A percentile compares a stretch with the other conserved stretches of the same genome.
Evolutionary conservation across 202 grass and related monocot genomes (phyloP).

Genomic region (Dendrocalamus latiflorus): DNA sequence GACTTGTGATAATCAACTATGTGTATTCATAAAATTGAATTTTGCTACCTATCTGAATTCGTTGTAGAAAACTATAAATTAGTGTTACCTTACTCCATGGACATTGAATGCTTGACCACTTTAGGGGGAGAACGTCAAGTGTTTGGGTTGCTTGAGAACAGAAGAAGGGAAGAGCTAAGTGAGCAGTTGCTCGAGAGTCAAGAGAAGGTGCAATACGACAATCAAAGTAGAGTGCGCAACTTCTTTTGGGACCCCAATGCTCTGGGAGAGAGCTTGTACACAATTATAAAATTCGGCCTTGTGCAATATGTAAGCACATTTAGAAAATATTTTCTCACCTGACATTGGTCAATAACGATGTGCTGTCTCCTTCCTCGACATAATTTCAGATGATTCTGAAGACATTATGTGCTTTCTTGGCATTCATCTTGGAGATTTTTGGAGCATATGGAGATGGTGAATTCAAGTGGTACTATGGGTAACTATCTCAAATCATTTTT

Average conservation of each 20-base stretch:
- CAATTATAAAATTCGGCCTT: slow-evolving; percentile 77
- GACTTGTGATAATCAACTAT: too few species aligned
- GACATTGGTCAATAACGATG: not conserved
- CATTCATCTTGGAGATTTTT: slow-evolving; percentile 75
- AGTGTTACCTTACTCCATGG: not conserved
- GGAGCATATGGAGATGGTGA: slow-evolving; percentile 80
- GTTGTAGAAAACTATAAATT: not conserved
- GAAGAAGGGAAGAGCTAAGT: slow-evolving; percentile 47
- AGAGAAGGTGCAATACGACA: slow-evolving; percentile 25
- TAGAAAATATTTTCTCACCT: not conserved
- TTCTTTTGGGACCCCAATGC: slow-evolving; percentile 65
- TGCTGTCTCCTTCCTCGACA: not conserved
- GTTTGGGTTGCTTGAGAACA: slow-evolving; percentile 57
- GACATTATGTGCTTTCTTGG: slow-evolving; percentile 72
- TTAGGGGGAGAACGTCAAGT: slow-evolving; percentile 78
- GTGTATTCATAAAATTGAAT: not conserved
- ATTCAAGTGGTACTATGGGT: slow-evolving; percentile 95
- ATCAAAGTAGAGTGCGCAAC: slow-evolving; percentile 6
- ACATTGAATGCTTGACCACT: not conserved
- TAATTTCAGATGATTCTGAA: slow-evolving; percentile 82
- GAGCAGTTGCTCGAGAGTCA: slow-evolving; percentile 53
- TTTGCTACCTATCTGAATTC: not conserved
- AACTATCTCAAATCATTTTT: not conserved
- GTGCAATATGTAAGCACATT: slow-evolving; percentile 80
- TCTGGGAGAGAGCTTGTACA: slow-evolving; percentile 63